Conservation (phyloP, 495 filamentous ascomycete genomes). For the Chaetomium cochliodes region DNA sequence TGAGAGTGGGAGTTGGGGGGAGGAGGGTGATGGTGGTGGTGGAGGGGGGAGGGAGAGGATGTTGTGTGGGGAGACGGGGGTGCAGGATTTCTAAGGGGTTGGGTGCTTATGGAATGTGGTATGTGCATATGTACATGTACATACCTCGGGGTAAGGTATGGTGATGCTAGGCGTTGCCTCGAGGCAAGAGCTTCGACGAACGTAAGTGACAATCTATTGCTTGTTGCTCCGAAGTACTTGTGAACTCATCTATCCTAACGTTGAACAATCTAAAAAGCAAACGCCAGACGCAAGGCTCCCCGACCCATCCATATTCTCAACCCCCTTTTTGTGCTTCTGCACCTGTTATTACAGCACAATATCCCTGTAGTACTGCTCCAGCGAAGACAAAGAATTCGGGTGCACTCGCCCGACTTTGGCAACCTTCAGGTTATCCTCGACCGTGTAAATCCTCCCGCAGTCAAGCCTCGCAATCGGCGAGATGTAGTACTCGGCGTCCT, state of each 20-base stretch:
- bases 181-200: neutral
- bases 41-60: conserved; percentile 34
- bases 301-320: neutral
- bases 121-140: too few relatives aligned
- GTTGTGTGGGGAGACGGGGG: conserved; percentile 68
- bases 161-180: neutral
- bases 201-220: neutral
- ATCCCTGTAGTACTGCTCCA: conserved; percentile 35
- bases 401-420: conserved; percentile 39
- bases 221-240: neutral
- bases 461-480: conserved; percentile 37
- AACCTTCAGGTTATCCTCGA: conserved; percentile 35
- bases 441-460: conserved; percentile 36
- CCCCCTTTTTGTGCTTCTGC: too few relatives aligned
- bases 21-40: conserved; percentile 59
- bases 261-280: neutral
- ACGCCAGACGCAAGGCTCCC: neutral
- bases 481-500: conserved; percentile 33
- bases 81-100: conserved; percentile 69
- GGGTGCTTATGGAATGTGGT: too few relatives aligned
- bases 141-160: too few relatives aligned
- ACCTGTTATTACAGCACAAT: conserved; percentile 15
- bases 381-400: conserved; percentile 16
- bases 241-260: neutral
- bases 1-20: conserved; percentile 59